Percentiles rank a stretch among this genome's conserved stretches.
Evolutionary conservation across 768 basidiomycete species (phyloP).

Genomic region (Lentinula boryana): DNA sequence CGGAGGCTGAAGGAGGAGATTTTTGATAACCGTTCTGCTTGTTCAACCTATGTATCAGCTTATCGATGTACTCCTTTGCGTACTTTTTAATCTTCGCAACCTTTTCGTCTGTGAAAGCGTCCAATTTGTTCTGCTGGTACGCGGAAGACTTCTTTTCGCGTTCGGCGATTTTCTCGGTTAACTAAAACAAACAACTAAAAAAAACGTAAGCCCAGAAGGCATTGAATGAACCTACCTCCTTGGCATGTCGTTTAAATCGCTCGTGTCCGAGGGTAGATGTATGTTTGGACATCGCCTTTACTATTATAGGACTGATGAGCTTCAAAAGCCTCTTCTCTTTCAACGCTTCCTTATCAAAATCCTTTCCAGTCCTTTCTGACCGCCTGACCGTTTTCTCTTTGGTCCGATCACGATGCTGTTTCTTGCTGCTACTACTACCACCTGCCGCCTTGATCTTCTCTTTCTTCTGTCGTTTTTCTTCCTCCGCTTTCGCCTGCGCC

Average conservation of each 20-base stretch:
- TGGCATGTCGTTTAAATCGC: constrained; percentile 90
- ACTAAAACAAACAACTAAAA: constrained; percentile 33
- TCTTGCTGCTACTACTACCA: constrained; percentile 6
- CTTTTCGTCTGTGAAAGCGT: constrained; percentile 82
- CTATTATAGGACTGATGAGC: constrained; percentile 85
- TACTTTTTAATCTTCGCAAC: constrained; percentile 87
- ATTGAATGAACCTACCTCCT: constrained; percentile 57
- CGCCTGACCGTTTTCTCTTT: constrained; percentile 22
- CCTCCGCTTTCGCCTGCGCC: background rate
- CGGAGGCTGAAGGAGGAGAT: constrained; percentile 12
- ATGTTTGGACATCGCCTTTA: constrained; percentile 90
- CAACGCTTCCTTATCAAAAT: constrained; percentile 56
- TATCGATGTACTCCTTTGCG: constrained; percentile 83
- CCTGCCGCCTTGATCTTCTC: constrained; percentile 14
- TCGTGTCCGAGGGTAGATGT: constrained; percentile 69
- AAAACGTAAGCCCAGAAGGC: background rate
- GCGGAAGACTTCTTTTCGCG: constrained; percentile 91
- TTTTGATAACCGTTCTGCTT: constrained; percentile 12
- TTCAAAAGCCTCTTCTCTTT: constrained; percentile 83
- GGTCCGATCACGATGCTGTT: constrained; percentile 8
- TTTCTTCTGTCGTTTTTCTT: constrained; percentile 16
- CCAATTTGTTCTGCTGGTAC: constrained; percentile 70
- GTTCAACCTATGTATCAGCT: constrained; percentile 65
- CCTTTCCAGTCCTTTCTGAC: constrained; percentile 35
- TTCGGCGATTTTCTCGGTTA: constrained; percentile 81